Conservation (phyloP, 192 early-diverging fungal species). For the Backusella psychrophila region DNA sequence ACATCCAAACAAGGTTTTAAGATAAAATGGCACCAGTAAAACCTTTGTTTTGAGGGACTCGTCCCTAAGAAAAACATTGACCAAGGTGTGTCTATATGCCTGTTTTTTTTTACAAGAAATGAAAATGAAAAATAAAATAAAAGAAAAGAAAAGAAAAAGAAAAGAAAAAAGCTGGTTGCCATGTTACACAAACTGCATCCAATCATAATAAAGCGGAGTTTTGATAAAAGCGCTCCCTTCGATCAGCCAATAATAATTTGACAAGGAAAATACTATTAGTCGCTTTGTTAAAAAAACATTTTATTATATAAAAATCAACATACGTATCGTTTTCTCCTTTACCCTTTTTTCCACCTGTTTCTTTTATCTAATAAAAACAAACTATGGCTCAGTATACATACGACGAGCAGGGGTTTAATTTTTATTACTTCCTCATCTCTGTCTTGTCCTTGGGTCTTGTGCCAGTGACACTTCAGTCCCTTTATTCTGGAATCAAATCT, state of each 20-base stretch:
- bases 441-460: constrained; percentile 80
- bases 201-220: neutral
- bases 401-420: constrained; percentile 92
- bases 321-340: neutral
- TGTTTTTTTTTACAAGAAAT: neutral
- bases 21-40: neutral
- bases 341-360: neutral
- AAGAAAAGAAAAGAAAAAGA: neutral
- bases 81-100: neutral
- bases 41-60: constrained; percentile 16
- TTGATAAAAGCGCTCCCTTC: neutral
- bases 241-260: constrained; percentile 7
- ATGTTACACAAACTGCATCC: neutral
- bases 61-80: constrained; percentile 9
- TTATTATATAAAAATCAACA: neutral
- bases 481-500: constrained; percentile 13
- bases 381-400: constrained; percentile 83
- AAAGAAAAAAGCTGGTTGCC: neutral
- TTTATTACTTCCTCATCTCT: constrained; percentile 91
- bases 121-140: neutral
- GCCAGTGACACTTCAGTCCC: constrained; percentile 59
- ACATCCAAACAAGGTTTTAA: neutral
- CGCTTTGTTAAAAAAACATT: neutral
- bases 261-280: constrained; percentile 4
- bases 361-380: neutral